A percentile compares a stretch with the other conserved stretches of the same genome.
These are phyloP conservation scores for Hyparrhenia diplandra DNA, from an alignment of 176 grass and related monocot genomes.

Conservation along the genomic window DNA sequence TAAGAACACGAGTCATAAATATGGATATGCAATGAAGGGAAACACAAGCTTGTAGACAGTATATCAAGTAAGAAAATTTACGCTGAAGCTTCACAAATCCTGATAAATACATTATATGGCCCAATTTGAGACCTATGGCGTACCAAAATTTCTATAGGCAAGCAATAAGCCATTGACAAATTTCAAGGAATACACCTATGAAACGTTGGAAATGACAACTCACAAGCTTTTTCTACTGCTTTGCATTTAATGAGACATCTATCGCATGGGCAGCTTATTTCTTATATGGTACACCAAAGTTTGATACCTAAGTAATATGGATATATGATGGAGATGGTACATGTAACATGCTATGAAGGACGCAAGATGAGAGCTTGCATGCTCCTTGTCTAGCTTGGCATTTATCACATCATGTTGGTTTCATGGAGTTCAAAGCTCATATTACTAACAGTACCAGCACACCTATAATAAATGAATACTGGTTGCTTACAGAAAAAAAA, in stretches of 20 bases:
- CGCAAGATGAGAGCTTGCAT: conserved; percentile 7
- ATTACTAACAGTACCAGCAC: background rate
- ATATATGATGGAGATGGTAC: conserved; percentile 8
- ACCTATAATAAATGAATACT: conserved; percentile 3
- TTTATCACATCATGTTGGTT: conserved; percentile 4
- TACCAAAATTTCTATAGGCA: conserved; percentile 14
- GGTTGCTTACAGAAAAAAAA: conserved; percentile 6
- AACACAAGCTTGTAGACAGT: background rate
- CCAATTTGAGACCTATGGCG: background rate
- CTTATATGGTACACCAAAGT: conserved; percentile 18
- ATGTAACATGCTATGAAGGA: background rate
- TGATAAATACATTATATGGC: conserved; percentile 15
- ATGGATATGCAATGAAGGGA: background rate
- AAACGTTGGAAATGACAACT: background rate
- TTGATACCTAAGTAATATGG: conserved; percentile 22
- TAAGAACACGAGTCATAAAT: background rate
- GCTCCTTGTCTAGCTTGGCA: background rate
- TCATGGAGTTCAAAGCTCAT: background rate
- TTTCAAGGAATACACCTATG: background rate
- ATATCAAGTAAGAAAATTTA: background rate
- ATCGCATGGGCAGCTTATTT: background rate
- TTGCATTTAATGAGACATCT: background rate
- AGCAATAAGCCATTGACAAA: conserved; percentile 18
- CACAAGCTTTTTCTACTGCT: background rate
- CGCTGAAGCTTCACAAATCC: background rate